Evolutionary conservation across 2,329 filamentous ascomycete species (phyloP), one percentile per base, ranked within the genome.

Genomic region (Ceratocystis alfenasii): DNA sequence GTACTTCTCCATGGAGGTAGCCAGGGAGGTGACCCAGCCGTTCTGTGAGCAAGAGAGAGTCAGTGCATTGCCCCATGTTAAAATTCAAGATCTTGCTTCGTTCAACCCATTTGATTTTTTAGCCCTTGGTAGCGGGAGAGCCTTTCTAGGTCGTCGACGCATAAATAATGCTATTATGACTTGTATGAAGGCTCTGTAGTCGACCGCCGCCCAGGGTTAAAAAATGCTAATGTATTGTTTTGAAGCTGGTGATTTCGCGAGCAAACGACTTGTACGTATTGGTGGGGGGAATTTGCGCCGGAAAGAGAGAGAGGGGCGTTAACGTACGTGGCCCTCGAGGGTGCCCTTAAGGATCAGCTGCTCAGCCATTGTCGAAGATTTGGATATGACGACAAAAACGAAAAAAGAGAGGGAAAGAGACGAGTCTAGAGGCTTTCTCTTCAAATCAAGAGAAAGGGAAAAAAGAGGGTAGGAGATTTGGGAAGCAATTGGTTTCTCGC

Each of bases 11-110:
- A 96, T 88, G 75, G 93, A 96, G 79, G 93, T 97, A 75, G 93
- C 93, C 81, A 97, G 85, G 83, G 86, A 91, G 81, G 93, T 97
- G 83, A 97, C 93, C 93, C 93, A 97, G 86, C 93, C 93, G 85
- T 89, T 94, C 83, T 85, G 73, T 71, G 25, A 59, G 28, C 71
- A 63, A 67, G 57, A 17, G 62, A 63, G 63, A 67, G 60, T 68
- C 65, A 65, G 67, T 59, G 64, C 50, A 64, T 67, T 62, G 62
- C 62, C 62, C 66, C 59, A 63, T 66, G 44, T 63, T 17, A 62
- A 64, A 33, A 62, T 59, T 63, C 45, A 53, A 41, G 36, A 46
- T 22, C 22, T 60, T 60, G 65, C 65, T 67, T 63, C 59, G 50
- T 59, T 22, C 50, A 67, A 62, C 1, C 50, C 45, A 55, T 55